A percentile compares a stretch with the other conserved stretches of the same genome.
Conservation (phyloP, 1,284 basidiomycete genomes). For the Flammula alnicola region DNA sequence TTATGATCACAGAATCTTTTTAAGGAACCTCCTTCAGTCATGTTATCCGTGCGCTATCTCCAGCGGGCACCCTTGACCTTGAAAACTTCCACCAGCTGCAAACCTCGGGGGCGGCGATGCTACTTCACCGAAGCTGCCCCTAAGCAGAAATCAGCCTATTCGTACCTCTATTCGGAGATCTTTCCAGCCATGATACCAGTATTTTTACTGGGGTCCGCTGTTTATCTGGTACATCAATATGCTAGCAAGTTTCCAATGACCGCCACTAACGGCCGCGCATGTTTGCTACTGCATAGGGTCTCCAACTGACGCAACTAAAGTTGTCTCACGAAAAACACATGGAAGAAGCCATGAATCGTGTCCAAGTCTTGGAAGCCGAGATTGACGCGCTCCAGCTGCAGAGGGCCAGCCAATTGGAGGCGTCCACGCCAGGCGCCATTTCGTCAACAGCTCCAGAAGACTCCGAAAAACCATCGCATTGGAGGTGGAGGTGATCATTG, state of each 20-base stretch:
- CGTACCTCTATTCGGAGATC: conserved; percentile 66
- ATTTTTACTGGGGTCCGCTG: conserved; percentile 73
- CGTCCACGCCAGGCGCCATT: not conserved
- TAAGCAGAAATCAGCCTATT: conserved; percentile 52
- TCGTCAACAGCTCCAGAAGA: not conserved
- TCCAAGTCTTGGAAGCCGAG: conserved; percentile 62
- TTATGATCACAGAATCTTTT: not conserved
- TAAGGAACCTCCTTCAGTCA: not conserved
- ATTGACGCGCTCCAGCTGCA: conserved; percentile 47
- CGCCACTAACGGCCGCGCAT: not conserved
- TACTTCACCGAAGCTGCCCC: conserved; percentile 11
- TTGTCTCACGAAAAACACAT: conserved; percentile 74
- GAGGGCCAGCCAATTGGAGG: conserved; percentile 13
- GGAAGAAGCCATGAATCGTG: conserved; percentile 56
- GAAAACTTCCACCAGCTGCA: conserved; percentile 8
- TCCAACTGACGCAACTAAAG: conserved; percentile 63
- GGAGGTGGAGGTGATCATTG: conserved; percentile 16
- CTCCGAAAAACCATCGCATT: conserved; percentile 7
- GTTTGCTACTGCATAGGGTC: conserved; percentile 46
- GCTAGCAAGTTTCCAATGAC: no score
- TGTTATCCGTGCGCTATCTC: conserved; percentile 4
- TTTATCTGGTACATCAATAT: conserved; percentile 63
- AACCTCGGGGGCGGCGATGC: conserved; percentile 12
- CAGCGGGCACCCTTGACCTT: not conserved
- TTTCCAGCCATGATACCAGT: conserved; percentile 79